Percentiles rank a stretch among this genome's conserved stretches.
These are phyloP conservation scores for Geoglossum cookeanum DNA, from an alignment of 2,329 filamentous ascomycete genomes.

Conservation along the genomic window DNA sequence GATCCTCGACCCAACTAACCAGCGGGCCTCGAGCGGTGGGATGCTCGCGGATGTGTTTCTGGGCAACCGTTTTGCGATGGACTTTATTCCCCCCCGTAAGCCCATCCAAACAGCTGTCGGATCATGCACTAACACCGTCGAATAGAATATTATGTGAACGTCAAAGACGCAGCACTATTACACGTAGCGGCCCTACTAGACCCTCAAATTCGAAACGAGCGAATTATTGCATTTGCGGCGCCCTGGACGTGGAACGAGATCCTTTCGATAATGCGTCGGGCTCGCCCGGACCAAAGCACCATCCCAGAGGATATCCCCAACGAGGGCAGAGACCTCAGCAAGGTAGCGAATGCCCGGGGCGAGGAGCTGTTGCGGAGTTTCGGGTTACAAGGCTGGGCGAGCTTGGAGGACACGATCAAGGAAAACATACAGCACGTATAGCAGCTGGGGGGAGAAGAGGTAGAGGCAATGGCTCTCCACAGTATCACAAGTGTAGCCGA, in stretches of 20 bases:
- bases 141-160: slow-evolving; percentile 9
- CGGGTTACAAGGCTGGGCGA: slow-evolving; percentile 15
- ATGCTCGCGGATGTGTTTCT: background rate
- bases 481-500: too few relatives aligned
- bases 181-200: slow-evolving; percentile 14
- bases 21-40: background rate
- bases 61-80: background rate
- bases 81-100: background rate
- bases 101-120: background rate
- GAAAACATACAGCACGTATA: too few relatives aligned
- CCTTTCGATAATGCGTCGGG: slow-evolving; percentile 7
- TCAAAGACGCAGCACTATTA: slow-evolving; percentile 12
- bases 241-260: slow-evolving; percentile 12
- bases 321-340: slow-evolving; percentile 11
- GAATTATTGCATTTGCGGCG: slow-evolving; percentile 12
- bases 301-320: slow-evolving; percentile 10
- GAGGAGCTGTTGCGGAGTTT: slow-evolving; percentile 16
- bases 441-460: too few relatives aligned
- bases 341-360: slow-evolving; percentile 12
- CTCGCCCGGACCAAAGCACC: slow-evolving; percentile 6
- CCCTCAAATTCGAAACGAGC: slow-evolving; percentile 11
- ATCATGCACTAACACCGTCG: background rate
- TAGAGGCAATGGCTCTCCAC: too few relatives aligned
- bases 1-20: background rate
- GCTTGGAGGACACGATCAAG: slow-evolving; percentile 14